Conservation (phyloP, 208 protist genomes). For the Leptomonas pyrrhocoris region DNA sequence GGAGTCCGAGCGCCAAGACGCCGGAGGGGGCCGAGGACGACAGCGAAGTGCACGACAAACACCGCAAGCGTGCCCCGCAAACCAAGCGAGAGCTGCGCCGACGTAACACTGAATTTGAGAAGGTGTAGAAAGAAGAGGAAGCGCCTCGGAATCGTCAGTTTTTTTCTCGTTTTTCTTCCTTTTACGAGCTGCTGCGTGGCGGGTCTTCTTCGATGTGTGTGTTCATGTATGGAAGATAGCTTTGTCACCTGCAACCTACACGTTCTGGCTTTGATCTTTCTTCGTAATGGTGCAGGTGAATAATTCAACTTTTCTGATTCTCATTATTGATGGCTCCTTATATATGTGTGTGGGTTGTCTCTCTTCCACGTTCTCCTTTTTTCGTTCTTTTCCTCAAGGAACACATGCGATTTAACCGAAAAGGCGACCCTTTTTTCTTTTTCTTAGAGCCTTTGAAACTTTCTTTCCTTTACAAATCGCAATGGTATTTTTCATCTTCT, state of each 20-base stretch:
- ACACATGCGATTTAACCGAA: background rate
- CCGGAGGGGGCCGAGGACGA: background rate
- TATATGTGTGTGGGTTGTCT: background rate
- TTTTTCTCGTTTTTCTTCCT: slow-evolving; percentile 7
- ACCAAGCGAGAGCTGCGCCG: slow-evolving; percentile 23
- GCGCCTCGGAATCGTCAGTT: background rate
- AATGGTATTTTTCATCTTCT: background rate
- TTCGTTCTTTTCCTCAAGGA: background rate
- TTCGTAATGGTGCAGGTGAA: no score
- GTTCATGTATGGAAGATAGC: no score
- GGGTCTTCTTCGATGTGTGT: no score
- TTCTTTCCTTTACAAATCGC: background rate
- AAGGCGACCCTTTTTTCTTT: slow-evolving; percentile 3
- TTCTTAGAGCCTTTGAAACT: background rate
- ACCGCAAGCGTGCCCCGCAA: slow-evolving; percentile 15
- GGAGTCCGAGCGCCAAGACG: background rate
- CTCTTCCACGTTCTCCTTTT: background rate
- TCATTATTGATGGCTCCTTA: background rate
- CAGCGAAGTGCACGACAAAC: background rate
- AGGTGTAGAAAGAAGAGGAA: background rate
- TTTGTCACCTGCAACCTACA: no score
- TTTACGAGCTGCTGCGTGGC: background rate
- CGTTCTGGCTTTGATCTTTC: no score
- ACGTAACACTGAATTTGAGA: slow-evolving; percentile 22
- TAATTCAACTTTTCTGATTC: slow-evolving; percentile 4